Percentiles rank a stretch among this genome's conserved stretches.
These are phyloP conservation scores for Pleurotus eryngii DNA, from an alignment of 768 basidiomycete species.

Conservation along the genomic window DNA sequence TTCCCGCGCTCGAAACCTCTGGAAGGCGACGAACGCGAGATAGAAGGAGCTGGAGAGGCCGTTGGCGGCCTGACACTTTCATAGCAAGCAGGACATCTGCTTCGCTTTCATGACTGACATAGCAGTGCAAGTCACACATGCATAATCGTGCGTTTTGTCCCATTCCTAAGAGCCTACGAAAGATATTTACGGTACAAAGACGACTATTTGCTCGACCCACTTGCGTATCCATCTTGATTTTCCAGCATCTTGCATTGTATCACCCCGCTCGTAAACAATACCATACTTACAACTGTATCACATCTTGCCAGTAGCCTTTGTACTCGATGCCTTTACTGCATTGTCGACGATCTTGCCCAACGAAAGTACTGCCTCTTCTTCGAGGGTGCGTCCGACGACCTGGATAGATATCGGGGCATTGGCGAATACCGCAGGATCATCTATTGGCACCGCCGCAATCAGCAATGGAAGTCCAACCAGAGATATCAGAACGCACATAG, in stretches of 20 bases:
- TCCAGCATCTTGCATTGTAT: slow-evolving; percentile 2
- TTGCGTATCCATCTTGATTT: background rate
- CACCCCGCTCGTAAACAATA: background rate
- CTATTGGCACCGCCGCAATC: slow-evolving; percentile 26
- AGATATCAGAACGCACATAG: background rate
- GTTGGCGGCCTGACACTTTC: slow-evolving; percentile 60
- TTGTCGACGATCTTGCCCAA: slow-evolving; percentile 65
- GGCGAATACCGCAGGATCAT: slow-evolving; percentile 51
- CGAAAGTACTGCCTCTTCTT: slow-evolving; percentile 72
- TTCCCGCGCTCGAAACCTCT: slow-evolving; percentile 50
- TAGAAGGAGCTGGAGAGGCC: slow-evolving; percentile 78
- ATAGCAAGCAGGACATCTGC: slow-evolving; percentile 18
- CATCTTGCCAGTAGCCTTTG: slow-evolving; percentile 1
- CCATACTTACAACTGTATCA: slow-evolving; percentile 13
- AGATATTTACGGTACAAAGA: background rate
- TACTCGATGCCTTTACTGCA: slow-evolving; percentile 34
- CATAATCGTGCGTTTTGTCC: background rate
- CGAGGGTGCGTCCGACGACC: slow-evolving; percentile 63
- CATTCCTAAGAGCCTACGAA: background rate
- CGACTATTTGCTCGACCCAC: background rate
- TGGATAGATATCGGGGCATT: slow-evolving; percentile 66
- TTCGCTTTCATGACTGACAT: background rate
- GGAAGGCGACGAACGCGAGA: slow-evolving; percentile 63
- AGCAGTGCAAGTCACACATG: background rate
- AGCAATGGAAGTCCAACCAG: background rate